A percentile compares a stretch with the other conserved stretches of the same genome.
Conservation (phyloP, 2,329 filamentous ascomycete genomes). For the Xylaria sp. region DNA sequence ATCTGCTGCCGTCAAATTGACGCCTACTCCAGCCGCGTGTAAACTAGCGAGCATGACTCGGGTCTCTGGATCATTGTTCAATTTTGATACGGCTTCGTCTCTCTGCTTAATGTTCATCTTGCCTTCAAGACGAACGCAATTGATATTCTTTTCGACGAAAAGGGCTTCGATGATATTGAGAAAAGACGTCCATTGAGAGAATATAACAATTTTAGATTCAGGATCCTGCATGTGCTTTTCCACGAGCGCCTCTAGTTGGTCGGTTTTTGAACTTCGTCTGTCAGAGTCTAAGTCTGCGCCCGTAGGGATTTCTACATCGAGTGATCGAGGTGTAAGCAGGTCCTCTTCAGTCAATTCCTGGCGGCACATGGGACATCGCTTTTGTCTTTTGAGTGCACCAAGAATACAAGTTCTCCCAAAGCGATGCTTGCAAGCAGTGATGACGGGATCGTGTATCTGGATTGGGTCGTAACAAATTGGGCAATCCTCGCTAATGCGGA, state of each 20-base stretch:
- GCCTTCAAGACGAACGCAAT: conserved; percentile 78
- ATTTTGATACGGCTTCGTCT: conserved; percentile 71
- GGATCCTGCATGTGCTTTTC: conserved; percentile 69
- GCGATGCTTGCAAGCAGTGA: conserved; percentile 83
- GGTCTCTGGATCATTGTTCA: conserved; percentile 70
- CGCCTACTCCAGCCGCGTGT: conserved; percentile 80
- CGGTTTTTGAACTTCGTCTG: conserved; percentile 79
- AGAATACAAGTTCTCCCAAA: conserved; percentile 79
- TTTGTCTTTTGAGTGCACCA: conserved; percentile 74
- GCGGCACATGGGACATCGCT: conserved; percentile 86
- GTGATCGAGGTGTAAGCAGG: conserved; percentile 68
- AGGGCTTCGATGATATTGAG: conserved; percentile 74
- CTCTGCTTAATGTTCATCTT: conserved; percentile 73
- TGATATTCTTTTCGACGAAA: conserved; percentile 64
- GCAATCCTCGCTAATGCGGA: conserved; percentile 84
- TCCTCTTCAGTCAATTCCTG: conserved; percentile 65
- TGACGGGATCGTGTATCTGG: conserved; percentile 67
- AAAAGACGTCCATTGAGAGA: conserved; percentile 80
- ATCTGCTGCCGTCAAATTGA: conserved; percentile 86
- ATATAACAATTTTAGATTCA: conserved; percentile 72
- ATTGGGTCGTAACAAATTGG: conserved; percentile 79
- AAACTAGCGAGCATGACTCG: conserved; percentile 83
- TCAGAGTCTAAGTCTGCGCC: conserved; percentile 60
- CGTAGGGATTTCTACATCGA: conserved; percentile 42
- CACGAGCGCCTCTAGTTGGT: conserved; percentile 77